phyloP scores from a whole-genome alignment of 768 basidiomycete species.

The Trametes meyenii region DNA sequence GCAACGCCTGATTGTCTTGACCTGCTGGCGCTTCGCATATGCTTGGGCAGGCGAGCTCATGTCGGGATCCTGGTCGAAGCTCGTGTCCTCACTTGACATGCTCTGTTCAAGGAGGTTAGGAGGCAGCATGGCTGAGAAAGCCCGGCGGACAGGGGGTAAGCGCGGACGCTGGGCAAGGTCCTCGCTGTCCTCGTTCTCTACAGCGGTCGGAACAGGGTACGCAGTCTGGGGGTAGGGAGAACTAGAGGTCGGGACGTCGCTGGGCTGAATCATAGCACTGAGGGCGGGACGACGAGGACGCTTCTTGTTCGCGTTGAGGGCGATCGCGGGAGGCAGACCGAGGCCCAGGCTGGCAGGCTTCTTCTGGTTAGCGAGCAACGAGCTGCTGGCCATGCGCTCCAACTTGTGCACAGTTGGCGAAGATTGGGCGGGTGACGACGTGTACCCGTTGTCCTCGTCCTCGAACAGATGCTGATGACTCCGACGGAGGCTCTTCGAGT shows the following conservation, averaged over 20 bases:
- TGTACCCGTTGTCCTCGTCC: conserved; percentile 42
- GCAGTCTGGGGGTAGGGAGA: conserved; percentile 24
- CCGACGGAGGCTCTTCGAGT: conserved; percentile 17
- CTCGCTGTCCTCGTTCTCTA: conserved; percentile 15
- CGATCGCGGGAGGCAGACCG: conserved; percentile 45
- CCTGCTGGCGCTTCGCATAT: conserved; percentile 75
- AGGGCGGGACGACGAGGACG: conserved; percentile 67
- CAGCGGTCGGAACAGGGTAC: conserved; percentile 34
- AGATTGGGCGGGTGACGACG: conserved; percentile 50
- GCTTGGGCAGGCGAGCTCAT: conserved; percentile 83
- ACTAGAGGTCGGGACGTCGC: conserved; percentile 33
- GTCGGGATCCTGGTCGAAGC: conserved; percentile 55
- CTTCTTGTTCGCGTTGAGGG: conserved; percentile 51
- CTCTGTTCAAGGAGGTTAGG: conserved; percentile 40
- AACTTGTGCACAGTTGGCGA: conserved; percentile 53
- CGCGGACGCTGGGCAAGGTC: conserved; percentile 20
- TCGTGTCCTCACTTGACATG: conserved; percentile 47
- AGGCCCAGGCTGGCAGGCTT: conserved; percentile 57
- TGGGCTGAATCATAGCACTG: conserved; percentile 61
- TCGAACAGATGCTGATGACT: conserved; percentile 24
- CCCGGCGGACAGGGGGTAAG: conserved; percentile 62
- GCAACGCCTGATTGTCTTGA: conserved; percentile 75
- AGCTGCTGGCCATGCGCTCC: conserved; percentile 42
- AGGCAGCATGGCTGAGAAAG: conserved; percentile 73
- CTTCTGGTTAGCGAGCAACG: conserved; percentile 43